Conservation (phyloP, 1,284 basidiomycete species). For the Blastosporella zonata region DNA sequence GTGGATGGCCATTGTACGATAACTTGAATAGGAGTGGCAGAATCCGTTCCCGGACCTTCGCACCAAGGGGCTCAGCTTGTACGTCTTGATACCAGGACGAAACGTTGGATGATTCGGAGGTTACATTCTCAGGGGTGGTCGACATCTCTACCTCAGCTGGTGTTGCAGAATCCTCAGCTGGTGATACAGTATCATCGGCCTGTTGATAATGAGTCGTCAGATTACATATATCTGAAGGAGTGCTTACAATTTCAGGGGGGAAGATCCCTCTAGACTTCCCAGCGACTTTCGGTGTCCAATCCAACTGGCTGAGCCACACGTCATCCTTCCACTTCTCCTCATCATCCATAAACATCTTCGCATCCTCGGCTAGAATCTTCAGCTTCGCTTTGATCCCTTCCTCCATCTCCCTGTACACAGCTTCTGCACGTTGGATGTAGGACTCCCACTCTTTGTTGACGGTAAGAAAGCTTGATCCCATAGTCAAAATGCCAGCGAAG, state of each 20-base stretch:
- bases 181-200: slow-evolving; percentile 1
- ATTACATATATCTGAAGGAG: not conserved
- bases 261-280: slow-evolving; percentile 66
- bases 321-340: slow-evolving; percentile 66
- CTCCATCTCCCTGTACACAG: slow-evolving; percentile 75
- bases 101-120: slow-evolving; percentile 1
- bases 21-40: slow-evolving; percentile 78
- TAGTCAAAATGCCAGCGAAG: slow-evolving; percentile 87
- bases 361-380: slow-evolving; percentile 65
- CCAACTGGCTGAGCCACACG: slow-evolving; percentile 88
- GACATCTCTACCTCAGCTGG: not conserved
- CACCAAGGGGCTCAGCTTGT: slow-evolving; percentile 41
- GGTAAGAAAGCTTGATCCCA: slow-evolving; percentile 91
- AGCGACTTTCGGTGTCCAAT: slow-evolving; percentile 90
- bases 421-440: slow-evolving; percentile 80
- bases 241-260: slow-evolving; percentile 27
- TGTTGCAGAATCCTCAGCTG: not conserved
- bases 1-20: slow-evolving; percentile 69
- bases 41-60: slow-evolving; percentile 61
- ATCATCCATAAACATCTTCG: slow-evolving; percentile 45
- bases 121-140: not conserved
- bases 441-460: slow-evolving; percentile 88
- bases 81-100: slow-evolving; percentile 83
- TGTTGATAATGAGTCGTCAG: slow-evolving; percentile 3
- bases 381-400: slow-evolving; percentile 70